Percentiles rank a stretch among this genome's conserved stretches.
Evolutionary conservation across 306 rosid genomes (phyloP).

Genomic region (Trifolium repens): DNA sequence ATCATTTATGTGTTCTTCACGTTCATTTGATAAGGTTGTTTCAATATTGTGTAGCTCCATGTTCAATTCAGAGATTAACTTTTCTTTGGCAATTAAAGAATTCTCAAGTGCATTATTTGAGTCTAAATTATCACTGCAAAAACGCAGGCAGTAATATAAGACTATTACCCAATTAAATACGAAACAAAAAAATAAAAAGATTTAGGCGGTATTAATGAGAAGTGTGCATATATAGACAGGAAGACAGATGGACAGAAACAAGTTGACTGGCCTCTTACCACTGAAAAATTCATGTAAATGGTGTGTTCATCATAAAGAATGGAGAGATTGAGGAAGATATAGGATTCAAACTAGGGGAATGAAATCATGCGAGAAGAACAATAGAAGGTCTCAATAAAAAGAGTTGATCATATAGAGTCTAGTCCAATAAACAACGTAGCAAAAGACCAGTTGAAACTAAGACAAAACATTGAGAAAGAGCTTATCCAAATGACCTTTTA

Average conservation of each 20-base stretch:
- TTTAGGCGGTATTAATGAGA: constrained; percentile 19
- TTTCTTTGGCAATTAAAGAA: constrained; percentile 93
- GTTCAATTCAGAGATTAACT: constrained; percentile 90
- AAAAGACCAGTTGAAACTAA: neutral
- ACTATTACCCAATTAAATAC: constrained; percentile 14
- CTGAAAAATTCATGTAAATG: constrained; percentile 28
- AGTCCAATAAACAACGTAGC: neutral
- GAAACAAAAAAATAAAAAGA: neutral
- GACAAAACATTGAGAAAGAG: constrained; percentile 3
- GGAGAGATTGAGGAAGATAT: neutral
- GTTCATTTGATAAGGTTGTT: constrained; percentile 81
- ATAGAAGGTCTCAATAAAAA: neutral
- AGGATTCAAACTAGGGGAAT: neutral
- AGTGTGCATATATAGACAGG: constrained; percentile 21
- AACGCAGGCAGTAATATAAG: constrained; percentile 37
- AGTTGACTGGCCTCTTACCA: constrained; percentile 5
- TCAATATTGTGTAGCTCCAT: constrained; percentile 94
- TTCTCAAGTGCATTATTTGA: constrained; percentile 83
- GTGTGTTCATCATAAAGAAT: constrained; percentile 33
- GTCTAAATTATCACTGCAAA: constrained; percentile 80
- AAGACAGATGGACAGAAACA: constrained; percentile 26
- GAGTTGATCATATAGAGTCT: neutral
- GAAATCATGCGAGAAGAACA: neutral
- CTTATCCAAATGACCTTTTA: neutral
- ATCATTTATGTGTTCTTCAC: constrained; percentile 84